phyloP scores from a whole-genome alignment of 805 yeast genomes.

The Ogataea glucozyma region DNA sequence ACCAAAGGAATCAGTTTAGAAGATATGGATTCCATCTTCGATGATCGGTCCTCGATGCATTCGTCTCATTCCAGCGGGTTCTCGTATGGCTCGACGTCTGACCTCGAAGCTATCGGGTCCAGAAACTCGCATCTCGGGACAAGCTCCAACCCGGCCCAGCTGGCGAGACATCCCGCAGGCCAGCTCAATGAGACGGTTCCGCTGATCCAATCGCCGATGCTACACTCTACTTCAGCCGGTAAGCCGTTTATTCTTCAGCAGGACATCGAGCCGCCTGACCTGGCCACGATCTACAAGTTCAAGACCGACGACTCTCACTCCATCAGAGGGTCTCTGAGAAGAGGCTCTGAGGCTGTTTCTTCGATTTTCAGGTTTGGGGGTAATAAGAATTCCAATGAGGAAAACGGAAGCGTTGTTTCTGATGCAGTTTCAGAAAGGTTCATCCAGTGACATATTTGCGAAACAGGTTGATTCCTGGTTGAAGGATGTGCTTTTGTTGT shows the following conservation, averaged over 20 bases:
- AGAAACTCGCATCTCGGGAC: conserved; percentile 13
- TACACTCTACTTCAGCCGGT: conserved; percentile 5
- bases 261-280: conserved; percentile 40
- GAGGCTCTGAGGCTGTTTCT: conserved; percentile 45
- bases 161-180: conserved; percentile 29
- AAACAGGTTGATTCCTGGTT: too few relatives aligned
- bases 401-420: conserved; percentile 22
- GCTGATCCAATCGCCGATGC: conserved; percentile 16
- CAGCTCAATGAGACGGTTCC: conserved; percentile 13
- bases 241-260: conserved; percentile 29
- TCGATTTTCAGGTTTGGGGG: conserved; percentile 34
- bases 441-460: conserved; percentile 18
- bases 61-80: conserved; percentile 24
- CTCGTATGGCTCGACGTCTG: conserved; percentile 20
- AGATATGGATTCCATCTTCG: conserved; percentile 90
- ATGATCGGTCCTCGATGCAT: conserved; percentile 48
- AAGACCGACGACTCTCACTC: conserved; percentile 37
- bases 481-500: not conserved
- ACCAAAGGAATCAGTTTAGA: conserved; percentile 87
- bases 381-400: conserved; percentile 17
- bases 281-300: conserved; percentile 36
- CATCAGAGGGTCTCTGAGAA: conserved; percentile 41
- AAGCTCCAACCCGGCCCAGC: conserved; percentile 21
- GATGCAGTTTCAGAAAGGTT: conserved; percentile 33
- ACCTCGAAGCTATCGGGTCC: conserved; percentile 22